Conservation (phyloP, 805 yeast species). For the Candida vartiovaarae region DNA sequence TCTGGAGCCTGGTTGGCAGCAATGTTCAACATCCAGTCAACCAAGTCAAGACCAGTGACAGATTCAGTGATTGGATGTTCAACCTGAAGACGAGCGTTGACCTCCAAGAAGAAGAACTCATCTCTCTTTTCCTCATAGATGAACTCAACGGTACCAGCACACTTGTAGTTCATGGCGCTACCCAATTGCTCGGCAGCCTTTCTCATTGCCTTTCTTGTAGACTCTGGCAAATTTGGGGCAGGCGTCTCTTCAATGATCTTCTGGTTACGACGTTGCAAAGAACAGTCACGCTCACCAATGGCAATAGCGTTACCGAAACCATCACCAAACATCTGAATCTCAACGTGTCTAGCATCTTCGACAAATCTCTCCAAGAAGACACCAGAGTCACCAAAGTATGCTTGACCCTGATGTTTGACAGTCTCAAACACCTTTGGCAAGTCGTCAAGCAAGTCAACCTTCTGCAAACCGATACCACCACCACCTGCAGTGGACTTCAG, state of each 20-base stretch:
- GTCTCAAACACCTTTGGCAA: slow-evolving; percentile 80
- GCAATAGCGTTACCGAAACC: slow-evolving; percentile 92
- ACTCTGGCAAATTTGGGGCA: slow-evolving; percentile 85
- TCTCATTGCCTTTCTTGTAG: slow-evolving; percentile 69
- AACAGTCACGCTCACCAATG: slow-evolving; percentile 95
- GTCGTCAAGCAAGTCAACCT: slow-evolving; percentile 78
- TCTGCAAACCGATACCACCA: slow-evolving; percentile 96
- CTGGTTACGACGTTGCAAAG: slow-evolving; percentile 95
- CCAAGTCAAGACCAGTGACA: slow-evolving; percentile 91
- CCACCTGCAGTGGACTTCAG: slow-evolving; percentile 98
- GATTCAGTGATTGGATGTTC: slow-evolving; percentile 96
- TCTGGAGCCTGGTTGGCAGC: slow-evolving; percentile 89
- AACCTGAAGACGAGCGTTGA: slow-evolving; percentile 93
- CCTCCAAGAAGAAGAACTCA: slow-evolving; percentile 91
- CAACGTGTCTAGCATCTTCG: slow-evolving; percentile 93
- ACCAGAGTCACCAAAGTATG: slow-evolving; percentile 93
- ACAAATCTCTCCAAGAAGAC: slow-evolving; percentile 93
- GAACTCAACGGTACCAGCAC: slow-evolving; percentile 97
- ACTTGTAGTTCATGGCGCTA: slow-evolving; percentile 76
- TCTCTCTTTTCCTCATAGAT: slow-evolving; percentile 83
- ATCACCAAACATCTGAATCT: slow-evolving; percentile 94
- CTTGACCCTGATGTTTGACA: slow-evolving; percentile 88
- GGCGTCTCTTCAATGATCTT: slow-evolving; percentile 97
- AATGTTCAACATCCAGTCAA: slow-evolving; percentile 92
- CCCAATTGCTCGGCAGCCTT: slow-evolving; percentile 81